Evolutionary conservation across 1,139 yeast genomes (phyloP).

Genomic region (Pichia sp.): DNA sequence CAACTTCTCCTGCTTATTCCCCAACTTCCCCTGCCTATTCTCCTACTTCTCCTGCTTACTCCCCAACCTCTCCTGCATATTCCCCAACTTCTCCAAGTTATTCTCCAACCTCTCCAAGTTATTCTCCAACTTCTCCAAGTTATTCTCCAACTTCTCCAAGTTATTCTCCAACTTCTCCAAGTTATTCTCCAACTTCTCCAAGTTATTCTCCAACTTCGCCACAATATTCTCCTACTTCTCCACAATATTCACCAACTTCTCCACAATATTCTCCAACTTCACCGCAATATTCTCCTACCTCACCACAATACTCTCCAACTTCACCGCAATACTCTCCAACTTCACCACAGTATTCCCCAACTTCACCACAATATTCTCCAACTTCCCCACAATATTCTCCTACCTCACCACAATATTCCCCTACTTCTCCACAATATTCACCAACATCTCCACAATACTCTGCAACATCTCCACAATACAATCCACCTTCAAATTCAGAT

Average conservation of each 20-base stretch:
- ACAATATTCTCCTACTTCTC: constrained; percentile 61
- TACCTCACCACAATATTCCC: constrained; percentile 55
- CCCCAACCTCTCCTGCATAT: constrained; percentile 68
- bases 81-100: constrained; percentile 73
- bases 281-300: constrained; percentile 54
- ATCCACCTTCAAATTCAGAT: constrained; percentile 48
- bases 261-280: constrained; percentile 55
- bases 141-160: constrained; percentile 45
- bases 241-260: constrained; percentile 55
- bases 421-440: constrained; percentile 45
- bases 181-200: constrained; percentile 70
- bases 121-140: constrained; percentile 65
- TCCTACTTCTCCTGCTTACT: too few species aligned
- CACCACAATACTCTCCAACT: constrained; percentile 61
- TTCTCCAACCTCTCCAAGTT: constrained; percentile 57
- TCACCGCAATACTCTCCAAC: constrained; percentile 51
- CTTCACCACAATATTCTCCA: constrained; percentile 47
- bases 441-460: constrained; percentile 54
- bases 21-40: too few species aligned
- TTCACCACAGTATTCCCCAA: constrained; percentile 45
- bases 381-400: constrained; percentile 60
- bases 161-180: constrained; percentile 66
- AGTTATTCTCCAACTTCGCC: constrained; percentile 70
- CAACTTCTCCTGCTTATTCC: constrained; percentile 71
- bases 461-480: constrained; percentile 53